Evolutionary conservation across 2,329 filamentous ascomycete genomes (phyloP), one percentile per base, ranked within the genome.

Genomic region (Xylaria hypoxylon): DNA sequence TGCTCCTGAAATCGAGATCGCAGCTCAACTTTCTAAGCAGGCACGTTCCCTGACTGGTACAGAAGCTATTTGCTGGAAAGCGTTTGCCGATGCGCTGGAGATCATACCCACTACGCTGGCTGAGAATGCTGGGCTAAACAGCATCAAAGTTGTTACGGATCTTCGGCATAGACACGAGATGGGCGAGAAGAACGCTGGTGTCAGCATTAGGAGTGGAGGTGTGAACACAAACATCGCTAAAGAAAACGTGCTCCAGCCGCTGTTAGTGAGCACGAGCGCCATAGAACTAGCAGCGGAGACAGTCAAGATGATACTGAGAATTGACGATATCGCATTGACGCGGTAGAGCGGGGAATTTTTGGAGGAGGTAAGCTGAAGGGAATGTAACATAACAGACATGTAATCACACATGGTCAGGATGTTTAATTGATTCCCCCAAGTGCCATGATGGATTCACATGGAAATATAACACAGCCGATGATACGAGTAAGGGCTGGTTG

Each of bases 61-160:
- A 5, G 96, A 99, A 80, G 90, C 94, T 44, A 97, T 98, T 77
- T 99, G 96, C 88, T 99, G 93, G 93, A 98, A 97, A 84, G 95
- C 95, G 0, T 99, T 99, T 77, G 96, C 96, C 1, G 95, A 99
- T 71, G 96, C 96, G 7, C 91, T 99, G 84, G 96, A 99, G 82
- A 93, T 99, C 47, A 92, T 99, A 61, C 96, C 96, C 15, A 97
- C 95, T 38, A 99, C 96, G 1, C 85, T 99, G 73, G 96, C 96
- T 0, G 96, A 99, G 83, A 99, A 99, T 75, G 96, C 96, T 0
- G 96, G 96, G 56, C 85, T 99, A 70, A 99, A 99, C 86, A 95
- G 92, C 79, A 99, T 99, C 86, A 97, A 96, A 84, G 96, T 99
- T 31, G 96, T 99, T 52, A 99, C 96, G 28, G 96, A 98, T 76